A percentile compares a stretch with the other conserved stretches of the same genome.
These are phyloP conservation scores for Gossypium sturtianum DNA, from an alignment of 345 rosid species.

Conservation along the genomic window DNA sequence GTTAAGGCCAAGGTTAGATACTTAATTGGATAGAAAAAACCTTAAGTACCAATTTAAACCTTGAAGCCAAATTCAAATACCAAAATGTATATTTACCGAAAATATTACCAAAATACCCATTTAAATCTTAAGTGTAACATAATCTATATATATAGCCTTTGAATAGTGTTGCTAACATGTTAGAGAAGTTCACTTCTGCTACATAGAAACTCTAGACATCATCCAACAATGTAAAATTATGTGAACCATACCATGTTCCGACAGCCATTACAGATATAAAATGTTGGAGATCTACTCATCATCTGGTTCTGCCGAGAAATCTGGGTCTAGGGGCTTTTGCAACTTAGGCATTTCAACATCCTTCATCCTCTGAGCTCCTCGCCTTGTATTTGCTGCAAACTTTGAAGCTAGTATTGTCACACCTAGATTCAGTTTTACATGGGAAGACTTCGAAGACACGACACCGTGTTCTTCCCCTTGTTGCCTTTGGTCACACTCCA, in stretches of 20 bases:
- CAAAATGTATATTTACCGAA: too few relatives aligned
- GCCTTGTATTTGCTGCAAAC: slow-evolving; percentile 83
- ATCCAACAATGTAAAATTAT: too few relatives aligned
- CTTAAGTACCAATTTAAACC: too few relatives aligned
- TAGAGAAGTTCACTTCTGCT: not conserved
- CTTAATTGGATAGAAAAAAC: too few relatives aligned
- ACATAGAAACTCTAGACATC: too few relatives aligned
- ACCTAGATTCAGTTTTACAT: slow-evolving; percentile 51
- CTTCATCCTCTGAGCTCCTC: slow-evolving; percentile 66
- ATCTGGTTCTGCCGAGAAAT: slow-evolving; percentile 59
- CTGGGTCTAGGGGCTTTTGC: slow-evolving; percentile 83
- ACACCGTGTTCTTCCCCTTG: slow-evolving; percentile 17
- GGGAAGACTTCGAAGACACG: slow-evolving; percentile 29
- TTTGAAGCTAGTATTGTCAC: slow-evolving; percentile 70
- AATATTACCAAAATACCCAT: too few relatives aligned
- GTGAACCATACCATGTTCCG: not conserved
- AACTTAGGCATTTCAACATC: slow-evolving; percentile 62
- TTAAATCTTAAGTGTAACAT: too few relatives aligned
- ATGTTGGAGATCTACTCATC: slow-evolving; percentile 26
- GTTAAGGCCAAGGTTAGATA: too few relatives aligned
- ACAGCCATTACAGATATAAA: not conserved
- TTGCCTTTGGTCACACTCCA: slow-evolving; percentile 27
- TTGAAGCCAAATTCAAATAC: too few relatives aligned
- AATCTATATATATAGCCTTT: too few relatives aligned
- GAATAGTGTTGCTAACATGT: not conserved